A percentile compares a stretch with the other conserved stretches of the same genome.
phyloP scores from a whole-genome alignment of 768 basidiomycete species.

The Coprinopsis sp. region DNA sequence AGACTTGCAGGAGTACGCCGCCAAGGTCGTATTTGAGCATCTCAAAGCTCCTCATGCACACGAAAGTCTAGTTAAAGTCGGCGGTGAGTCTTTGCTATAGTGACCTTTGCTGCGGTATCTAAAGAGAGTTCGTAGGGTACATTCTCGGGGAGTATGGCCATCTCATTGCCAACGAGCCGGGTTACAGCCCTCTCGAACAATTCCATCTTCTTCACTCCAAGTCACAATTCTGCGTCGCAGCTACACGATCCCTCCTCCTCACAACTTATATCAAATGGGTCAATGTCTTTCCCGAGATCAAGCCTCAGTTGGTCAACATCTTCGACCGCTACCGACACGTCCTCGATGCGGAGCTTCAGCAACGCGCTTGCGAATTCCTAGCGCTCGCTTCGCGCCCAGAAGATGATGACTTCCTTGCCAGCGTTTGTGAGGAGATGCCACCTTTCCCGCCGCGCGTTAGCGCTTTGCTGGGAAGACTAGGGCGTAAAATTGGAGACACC shows the following conservation, averaged over 20 bases:
- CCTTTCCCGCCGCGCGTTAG: conserved; percentile 96
- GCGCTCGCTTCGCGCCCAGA: conserved; percentile 80
- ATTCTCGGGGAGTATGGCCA: conserved; percentile 98
- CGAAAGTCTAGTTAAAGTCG: conserved; percentile 94
- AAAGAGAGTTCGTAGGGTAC: conserved; percentile 54
- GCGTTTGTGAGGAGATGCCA: conserved; percentile 98
- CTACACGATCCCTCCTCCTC: conserved; percentile 87
- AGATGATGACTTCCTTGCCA: conserved; percentile 89
- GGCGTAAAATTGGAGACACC: conserved; percentile 88
- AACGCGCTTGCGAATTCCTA: conserved; percentile 97
- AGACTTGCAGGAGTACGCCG: conserved; percentile 94
- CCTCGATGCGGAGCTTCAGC: conserved; percentile 94
- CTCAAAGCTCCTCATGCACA: conserved; percentile 81
- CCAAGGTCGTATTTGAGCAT: conserved; percentile 86
- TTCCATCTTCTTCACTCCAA: conserved; percentile 91
- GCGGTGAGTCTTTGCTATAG: conserved; percentile 48
- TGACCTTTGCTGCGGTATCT: background rate
- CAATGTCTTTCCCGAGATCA: conserved; percentile 99
- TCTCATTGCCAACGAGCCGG: conserved; percentile 90
- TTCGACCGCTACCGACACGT: conserved; percentile 98
- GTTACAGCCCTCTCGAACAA: conserved; percentile 91
- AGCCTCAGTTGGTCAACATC: conserved; percentile 86
- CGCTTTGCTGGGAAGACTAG: conserved; percentile 78
- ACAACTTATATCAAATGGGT: conserved; percentile 99
- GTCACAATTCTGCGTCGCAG: conserved; percentile 88